Evolutionary conservation across 1,284 basidiomycete species (phyloP), one percentile per base, ranked within the genome.

Genomic region (Apiotrichum siamense): DNA sequence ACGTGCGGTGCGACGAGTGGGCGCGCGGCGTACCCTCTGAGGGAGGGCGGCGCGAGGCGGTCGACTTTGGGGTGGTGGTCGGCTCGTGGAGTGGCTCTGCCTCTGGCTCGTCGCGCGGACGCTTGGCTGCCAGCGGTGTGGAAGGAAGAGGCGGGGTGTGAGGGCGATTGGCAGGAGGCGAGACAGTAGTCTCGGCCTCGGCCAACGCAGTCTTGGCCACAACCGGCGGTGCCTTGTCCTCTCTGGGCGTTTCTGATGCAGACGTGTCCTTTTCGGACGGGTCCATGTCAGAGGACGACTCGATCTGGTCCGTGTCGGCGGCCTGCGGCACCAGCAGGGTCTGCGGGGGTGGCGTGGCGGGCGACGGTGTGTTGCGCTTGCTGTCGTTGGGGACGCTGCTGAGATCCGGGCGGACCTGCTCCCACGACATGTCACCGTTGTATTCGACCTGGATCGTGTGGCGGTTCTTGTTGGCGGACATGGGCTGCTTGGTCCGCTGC

Each of bases 401-500:
- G n/a, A 65, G 61, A 21, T 43, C 41, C 3, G 52, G 49, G 35
- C 17, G 67, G 24, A 47, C 50, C 12, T 47, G 51, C 27, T 54
- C 49, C 55, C 55, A 57, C 3, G 40, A 26, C 50, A 37, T 52
- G 42, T 72, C 69, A 18, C 62, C 64, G 36, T 85, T 84, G 61
- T 92, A 92, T 69, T 94, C 91, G 50, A 96, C 85, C 71, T 96
- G 90, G 36, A 94, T 88, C 3, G 91, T 94, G 73, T 94, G 89
- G 15, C 85, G 75, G 69, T 84, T 81, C 47, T 65, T 70, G 64
- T 69, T 73, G 45, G 65, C 49, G 47, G 67, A 63, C 65, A 71
- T 57, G 38, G 68, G 56, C 47, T 60, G 50, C 57, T 55, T 47
- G 50, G 57, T 38, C 23, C 44, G 11, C 32, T 42, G 33, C 18